phyloP scores from a whole-genome alignment of 768 basidiomycete genomes.

The Amyloporia xantha region DNA sequence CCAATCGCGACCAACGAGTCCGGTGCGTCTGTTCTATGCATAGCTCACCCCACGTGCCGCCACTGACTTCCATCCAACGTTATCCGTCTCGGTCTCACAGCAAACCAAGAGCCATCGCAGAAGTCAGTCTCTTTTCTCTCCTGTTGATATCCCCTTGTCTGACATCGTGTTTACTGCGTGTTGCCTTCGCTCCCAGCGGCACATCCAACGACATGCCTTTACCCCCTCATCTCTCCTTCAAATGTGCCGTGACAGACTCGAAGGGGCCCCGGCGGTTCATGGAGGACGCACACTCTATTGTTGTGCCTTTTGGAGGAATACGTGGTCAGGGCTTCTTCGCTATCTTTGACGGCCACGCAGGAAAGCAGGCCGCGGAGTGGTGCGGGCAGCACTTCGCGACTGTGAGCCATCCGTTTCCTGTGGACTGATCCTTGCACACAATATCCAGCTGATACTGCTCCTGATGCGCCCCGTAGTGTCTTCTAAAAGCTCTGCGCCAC shows the following conservation, averaged over 20 bases:
- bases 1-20: slow-evolving; percentile 8
- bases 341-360: slow-evolving; percentile 97
- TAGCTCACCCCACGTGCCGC: neutral
- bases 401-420: slow-evolving; percentile 34
- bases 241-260: slow-evolving; percentile 67
- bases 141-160: neutral
- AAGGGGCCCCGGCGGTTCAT: slow-evolving; percentile 87
- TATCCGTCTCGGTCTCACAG: neutral
- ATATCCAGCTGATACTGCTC: neutral
- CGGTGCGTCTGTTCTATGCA: slow-evolving; percentile 4
- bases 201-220: slow-evolving; percentile 3
- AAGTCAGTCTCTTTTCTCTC: neutral
- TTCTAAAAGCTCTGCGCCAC: slow-evolving; percentile 65
- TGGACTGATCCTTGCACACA: neutral
- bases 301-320: slow-evolving; percentile 87
- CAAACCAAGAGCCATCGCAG: neutral
- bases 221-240: slow-evolving; percentile 25
- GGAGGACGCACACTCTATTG: slow-evolving; percentile 97
- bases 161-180: neutral
- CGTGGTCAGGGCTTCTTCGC: slow-evolving; percentile 98
- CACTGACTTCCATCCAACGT: neutral
- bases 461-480: slow-evolving; percentile 34
- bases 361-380: slow-evolving; percentile 98
- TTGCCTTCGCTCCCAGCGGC: neutral
- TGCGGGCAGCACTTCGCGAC: slow-evolving; percentile 95